Evolutionary conservation across 164 flowering plant species (phyloP), one percentile per base, ranked within the genome.

Genomic region (Santalum album): DNA sequence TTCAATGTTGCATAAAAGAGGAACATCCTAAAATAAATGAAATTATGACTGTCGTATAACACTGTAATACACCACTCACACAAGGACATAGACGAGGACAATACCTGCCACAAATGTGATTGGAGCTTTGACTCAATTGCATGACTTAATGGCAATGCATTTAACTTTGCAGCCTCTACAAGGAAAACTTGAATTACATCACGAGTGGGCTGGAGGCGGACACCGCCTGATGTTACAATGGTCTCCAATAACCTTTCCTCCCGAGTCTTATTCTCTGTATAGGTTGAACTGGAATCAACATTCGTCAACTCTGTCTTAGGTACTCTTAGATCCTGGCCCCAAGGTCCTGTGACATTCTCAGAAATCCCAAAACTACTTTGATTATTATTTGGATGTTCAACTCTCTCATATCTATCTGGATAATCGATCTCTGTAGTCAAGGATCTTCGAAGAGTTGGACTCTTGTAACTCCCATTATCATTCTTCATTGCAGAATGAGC

Each of bases 171-270:
- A 50, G 97, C 97, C 73, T 90, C 96, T 32, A 49, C 67, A 49
- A 90, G 80, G 66, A 94, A 94, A 57, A 66, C 71, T 49, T 90
- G 96, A 59, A 94, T 67, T 49, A 88, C 88, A 78, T 94, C 99
- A 20, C 96, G 87, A 55, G 97, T 85, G 25, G 99, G 99, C 58
- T 90, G 97, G 45, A 94, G 65, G 46, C 96, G 90, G 17, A 94
- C 95, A 63, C 99, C 99, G 34, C 97, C 92, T 65, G 96, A 69
- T 34, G 90, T 82, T 34, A 83, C 96, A 69, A 94, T 78, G 24
- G 96, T 87, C 65, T 87, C 97, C 69, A 94, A 59, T 55, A 94
- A 70, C 67, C 75, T 80, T 63, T 89, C 97, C 69, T 94, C 99
- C 22, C 80, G 86, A 40, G 84, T 80, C 69, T 83, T 89, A 26